phyloP scores from a whole-genome alignment of 139 green algal species.

The Pleodorina starrii region DNA sequence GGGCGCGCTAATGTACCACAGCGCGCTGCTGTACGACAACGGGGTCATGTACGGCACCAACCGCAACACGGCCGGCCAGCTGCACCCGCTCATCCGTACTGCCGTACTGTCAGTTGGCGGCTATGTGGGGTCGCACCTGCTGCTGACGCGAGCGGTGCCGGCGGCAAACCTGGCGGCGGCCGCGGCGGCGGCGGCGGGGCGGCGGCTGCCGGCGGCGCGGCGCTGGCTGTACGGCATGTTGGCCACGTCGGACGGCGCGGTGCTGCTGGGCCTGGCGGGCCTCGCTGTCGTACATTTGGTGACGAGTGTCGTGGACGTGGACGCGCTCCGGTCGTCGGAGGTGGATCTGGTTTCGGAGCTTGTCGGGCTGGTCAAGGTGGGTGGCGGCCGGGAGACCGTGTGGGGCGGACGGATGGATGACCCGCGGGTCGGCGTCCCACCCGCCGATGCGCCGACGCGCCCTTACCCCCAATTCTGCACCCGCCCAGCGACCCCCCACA shows the following conservation, averaged over 20 bases:
- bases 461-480: too few relatives aligned
- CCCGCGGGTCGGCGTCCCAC: too few relatives aligned
- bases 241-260: conserved; percentile 7
- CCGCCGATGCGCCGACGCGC: too few relatives aligned
- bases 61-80: conserved; percentile 13
- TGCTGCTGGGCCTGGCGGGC: conserved; percentile 4
- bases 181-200: neutral
- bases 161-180: conserved; percentile 32
- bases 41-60: neutral
- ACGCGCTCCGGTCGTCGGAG: neutral
- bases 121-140: conserved; percentile 35
- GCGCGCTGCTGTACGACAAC: conserved; percentile 15
- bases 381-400: too few relatives aligned
- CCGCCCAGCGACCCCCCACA: too few relatives aligned
- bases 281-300: conserved; percentile 19
- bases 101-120: conserved; percentile 20
- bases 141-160: conserved; percentile 33
- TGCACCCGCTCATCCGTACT: conserved; percentile 26
- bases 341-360: conserved; percentile 24
- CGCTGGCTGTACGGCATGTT: conserved; percentile 13
- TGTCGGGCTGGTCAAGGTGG: conserved; percentile 16
- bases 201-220: neutral
- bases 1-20: conserved; percentile 31
- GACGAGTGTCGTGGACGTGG: conserved; percentile 31
- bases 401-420: too few relatives aligned